Percentiles rank a stretch among this genome's conserved stretches.
Conservation (phyloP, 2,329 filamentous ascomycete genomes). For the Pseudonectria foliicola region DNA sequence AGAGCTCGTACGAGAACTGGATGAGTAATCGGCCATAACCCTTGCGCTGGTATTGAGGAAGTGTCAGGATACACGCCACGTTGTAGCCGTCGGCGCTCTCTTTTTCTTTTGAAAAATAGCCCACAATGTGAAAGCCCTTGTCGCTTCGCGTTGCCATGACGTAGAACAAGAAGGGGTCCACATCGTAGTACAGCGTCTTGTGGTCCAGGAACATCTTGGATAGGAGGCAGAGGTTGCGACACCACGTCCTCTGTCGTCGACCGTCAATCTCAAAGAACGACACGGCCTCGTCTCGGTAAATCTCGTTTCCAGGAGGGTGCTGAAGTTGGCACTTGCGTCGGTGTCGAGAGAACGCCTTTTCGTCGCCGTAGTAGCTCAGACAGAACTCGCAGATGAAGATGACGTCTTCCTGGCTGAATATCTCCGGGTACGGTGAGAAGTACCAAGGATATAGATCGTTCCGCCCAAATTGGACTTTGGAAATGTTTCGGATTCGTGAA, state of each 20-base stretch:
- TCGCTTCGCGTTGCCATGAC: constrained; percentile 90
- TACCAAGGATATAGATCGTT: constrained; percentile 97
- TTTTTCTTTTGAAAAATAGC: constrained; percentile 99
- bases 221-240: constrained; percentile 87
- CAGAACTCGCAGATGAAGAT: constrained; percentile 98
- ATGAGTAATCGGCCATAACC: constrained; percentile 91
- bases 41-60: constrained; percentile 93
- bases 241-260: constrained; percentile 88
- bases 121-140: constrained; percentile 89
- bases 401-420: constrained; percentile 79
- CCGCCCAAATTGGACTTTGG: constrained; percentile 87
- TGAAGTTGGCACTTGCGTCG: constrained; percentile 82
- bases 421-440: constrained; percentile 91
- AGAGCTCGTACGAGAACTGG: constrained; percentile 95
- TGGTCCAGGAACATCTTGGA: constrained; percentile 97
- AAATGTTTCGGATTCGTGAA: constrained; percentile 89
- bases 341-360: constrained; percentile 77
- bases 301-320: constrained; percentile 95
- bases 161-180: constrained; percentile 98
- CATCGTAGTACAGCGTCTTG: constrained; percentile 98
- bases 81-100: constrained; percentile 97
- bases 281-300: constrained; percentile 89
- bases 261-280: constrained; percentile 98
- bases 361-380: constrained; percentile 79
- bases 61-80: constrained; percentile 91